Evolutionary conservation across 2,329 filamentous ascomycete genomes (phyloP), one percentile per base, ranked within the genome.

Genomic region (Fusarium cyanostomum): DNA sequence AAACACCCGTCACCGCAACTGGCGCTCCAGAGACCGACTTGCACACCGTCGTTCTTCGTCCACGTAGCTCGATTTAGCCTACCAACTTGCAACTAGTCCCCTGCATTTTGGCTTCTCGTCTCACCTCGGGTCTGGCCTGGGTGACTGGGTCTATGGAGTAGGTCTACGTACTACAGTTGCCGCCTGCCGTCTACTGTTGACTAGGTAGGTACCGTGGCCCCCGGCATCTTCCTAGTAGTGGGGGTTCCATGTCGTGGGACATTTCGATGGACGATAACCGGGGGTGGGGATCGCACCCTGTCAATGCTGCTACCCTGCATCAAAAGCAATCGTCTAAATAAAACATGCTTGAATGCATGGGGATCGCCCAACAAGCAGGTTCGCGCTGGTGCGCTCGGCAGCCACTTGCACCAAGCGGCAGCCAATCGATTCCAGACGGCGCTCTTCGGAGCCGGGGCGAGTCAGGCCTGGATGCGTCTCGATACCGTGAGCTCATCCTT

Each of bases 281-380:
- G 44, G 56, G 46, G 42, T 46, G 50, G 43, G 38, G 61, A 53
- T 62, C 16, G 39, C 35, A 48, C 60, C 60, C 38, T 60, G 55
- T 48, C 30, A 49, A 52, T 57, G 39, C 21, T 30, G 52, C 43
- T 66, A 62, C 62, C 62, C 62, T 64, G 62, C 62, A 65, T 62
- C 52, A 50, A 56, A 38, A 26, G 42, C n/a, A 54, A 54, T 43
- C 48, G 38, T 46, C 41, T 30, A 42, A 28, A 55, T 56, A 62
- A 46, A 46, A 43, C 43, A 64, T 65, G 61, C 30, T 46, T 57
- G 56, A 38, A 62, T 64, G 62, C 62, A 65, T 65, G 61, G 46
- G 55, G 67, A 70, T 70, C 67, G 59, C 62, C 67, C 63, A 57
- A 61, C 58, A 66, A 67, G 59, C 64, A 59, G 52, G 67, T 68